These are phyloP conservation scores for Malassezia arunalokei DNA, from an alignment of 1,284 basidiomycete species.

Conservation along the genomic window DNA sequence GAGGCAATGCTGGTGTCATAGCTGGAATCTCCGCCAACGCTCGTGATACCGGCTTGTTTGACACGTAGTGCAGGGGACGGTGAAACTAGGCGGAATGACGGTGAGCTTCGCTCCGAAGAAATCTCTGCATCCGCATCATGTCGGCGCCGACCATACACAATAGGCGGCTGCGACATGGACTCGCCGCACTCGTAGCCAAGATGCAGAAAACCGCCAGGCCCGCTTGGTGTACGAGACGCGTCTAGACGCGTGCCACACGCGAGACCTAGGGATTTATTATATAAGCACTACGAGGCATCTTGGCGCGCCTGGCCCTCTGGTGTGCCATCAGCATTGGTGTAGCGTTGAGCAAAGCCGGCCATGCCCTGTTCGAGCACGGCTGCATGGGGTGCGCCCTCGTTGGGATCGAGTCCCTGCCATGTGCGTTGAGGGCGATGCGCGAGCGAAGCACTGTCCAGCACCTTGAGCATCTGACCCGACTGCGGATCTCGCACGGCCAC, in stretches of 20 bases:
- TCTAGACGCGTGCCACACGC: neutral
- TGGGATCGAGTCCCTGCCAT: slow-evolving; percentile 71
- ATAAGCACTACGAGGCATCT: neutral
- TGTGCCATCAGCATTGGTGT: slow-evolving; percentile 49
- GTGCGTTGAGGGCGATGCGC: slow-evolving; percentile 60
- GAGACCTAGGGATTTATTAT: neutral
- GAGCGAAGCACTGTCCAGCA: slow-evolving; percentile 44
- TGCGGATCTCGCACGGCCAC: slow-evolving; percentile 59
- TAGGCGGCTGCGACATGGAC: neutral
- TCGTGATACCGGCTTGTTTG: neutral
- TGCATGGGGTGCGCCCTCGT: slow-evolving; percentile 60
- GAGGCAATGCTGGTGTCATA: slow-evolving; percentile 15
- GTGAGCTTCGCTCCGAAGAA: slow-evolving; percentile 4
- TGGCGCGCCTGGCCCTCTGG: slow-evolving; percentile 7
- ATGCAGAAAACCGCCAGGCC: neutral
- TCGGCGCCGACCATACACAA: slow-evolving; percentile 7
- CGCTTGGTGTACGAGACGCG: neutral
- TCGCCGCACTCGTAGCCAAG: neutral
- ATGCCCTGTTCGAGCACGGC: slow-evolving; percentile 73
- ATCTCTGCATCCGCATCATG: neutral
- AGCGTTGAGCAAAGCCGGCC: slow-evolving; percentile 77
- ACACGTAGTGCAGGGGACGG: neutral
- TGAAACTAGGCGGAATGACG: slow-evolving; percentile 13
- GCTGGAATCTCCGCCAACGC: slow-evolving; percentile 6
- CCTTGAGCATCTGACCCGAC: slow-evolving; percentile 50